Percentiles rank a stretch among this genome's conserved stretches.
phyloP scores from a whole-genome alignment of 2,329 filamentous ascomycete species.

The Plenodomus tracheiphilus region DNA sequence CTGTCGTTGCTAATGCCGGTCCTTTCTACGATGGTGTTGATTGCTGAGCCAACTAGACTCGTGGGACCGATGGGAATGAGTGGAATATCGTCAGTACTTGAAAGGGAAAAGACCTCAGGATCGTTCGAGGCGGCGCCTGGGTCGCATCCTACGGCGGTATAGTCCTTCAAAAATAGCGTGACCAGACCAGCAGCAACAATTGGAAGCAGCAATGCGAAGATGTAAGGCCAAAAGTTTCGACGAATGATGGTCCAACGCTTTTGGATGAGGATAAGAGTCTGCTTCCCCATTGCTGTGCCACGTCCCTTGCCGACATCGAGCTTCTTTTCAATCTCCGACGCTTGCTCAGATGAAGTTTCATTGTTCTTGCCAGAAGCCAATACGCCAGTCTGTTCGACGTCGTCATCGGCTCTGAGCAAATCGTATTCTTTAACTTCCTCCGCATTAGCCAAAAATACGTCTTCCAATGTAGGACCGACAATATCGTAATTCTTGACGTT shows the following conservation, averaged over 20 bases:
- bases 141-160: conserved; percentile 54
- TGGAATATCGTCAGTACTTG: conserved; percentile 23
- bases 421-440: conserved; percentile 70
- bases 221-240: conserved; percentile 75
- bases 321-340: conserved; percentile 35
- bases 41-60: conserved; percentile 29
- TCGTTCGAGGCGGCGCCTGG: conserved; percentile 43
- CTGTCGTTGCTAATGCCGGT: conserved; percentile 25
- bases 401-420: conserved; percentile 28
- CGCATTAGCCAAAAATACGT: conserved; percentile 85
- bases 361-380: conserved; percentile 23
- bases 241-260: conserved; percentile 79
- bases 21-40: conserved; percentile 32
- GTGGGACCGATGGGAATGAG: conserved; percentile 49
- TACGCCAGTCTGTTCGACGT: conserved; percentile 22
- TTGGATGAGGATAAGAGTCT: conserved; percentile 73
- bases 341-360: conserved; percentile 33
- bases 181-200: conserved; percentile 79
- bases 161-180: conserved; percentile 70
- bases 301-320: conserved; percentile 65
- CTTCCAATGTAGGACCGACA: conserved; percentile 86
- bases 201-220: conserved; percentile 75
- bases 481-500: conserved; percentile 80
- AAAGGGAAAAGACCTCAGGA: conserved; percentile 35
- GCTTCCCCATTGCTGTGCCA: conserved; percentile 68